A percentile compares a stretch with the other conserved stretches of the same genome.
phyloP scores from a whole-genome alignment of 495 filamentous ascomycete genomes.

The Neurospora sp. region DNA sequence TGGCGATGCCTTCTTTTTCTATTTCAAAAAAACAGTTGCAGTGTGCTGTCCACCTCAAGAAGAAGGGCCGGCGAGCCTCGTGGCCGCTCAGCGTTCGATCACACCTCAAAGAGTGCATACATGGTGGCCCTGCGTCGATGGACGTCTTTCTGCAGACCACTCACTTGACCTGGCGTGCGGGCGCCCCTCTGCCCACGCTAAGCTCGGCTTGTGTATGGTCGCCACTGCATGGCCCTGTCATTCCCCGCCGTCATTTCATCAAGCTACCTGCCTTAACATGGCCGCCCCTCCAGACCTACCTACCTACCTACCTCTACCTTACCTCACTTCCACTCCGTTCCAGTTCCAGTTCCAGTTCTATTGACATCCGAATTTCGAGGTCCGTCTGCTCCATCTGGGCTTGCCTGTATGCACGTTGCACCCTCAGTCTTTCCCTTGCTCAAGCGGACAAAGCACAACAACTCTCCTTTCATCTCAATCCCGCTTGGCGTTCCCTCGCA shows the following conservation, averaged over 20 bases:
- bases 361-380: slow-evolving; percentile 15
- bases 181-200: slow-evolving; percentile 18
- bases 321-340: background rate
- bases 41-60: background rate
- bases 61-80: background rate
- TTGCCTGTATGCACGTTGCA: background rate
- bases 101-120: slow-evolving; percentile 15
- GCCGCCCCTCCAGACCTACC: slow-evolving; percentile 24
- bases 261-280: slow-evolving; percentile 16
- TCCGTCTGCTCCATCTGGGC: background rate
- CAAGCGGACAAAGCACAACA: background rate
- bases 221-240: slow-evolving; percentile 26
- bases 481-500: background rate
- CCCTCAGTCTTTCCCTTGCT: background rate
- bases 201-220: slow-evolving; percentile 23
- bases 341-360: slow-evolving; percentile 6
- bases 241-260: slow-evolving; percentile 30
- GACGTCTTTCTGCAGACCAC: background rate
- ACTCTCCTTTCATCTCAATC: background rate
- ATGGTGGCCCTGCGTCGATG: background rate
- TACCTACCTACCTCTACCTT: background rate
- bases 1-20: background rate
- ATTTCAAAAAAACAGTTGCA: background rate
- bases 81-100: background rate
- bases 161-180: slow-evolving; percentile 23